phyloP scores from a whole-genome alignment of 1,284 basidiomycete genomes.

The Paramarasmius palmivorus region DNA sequence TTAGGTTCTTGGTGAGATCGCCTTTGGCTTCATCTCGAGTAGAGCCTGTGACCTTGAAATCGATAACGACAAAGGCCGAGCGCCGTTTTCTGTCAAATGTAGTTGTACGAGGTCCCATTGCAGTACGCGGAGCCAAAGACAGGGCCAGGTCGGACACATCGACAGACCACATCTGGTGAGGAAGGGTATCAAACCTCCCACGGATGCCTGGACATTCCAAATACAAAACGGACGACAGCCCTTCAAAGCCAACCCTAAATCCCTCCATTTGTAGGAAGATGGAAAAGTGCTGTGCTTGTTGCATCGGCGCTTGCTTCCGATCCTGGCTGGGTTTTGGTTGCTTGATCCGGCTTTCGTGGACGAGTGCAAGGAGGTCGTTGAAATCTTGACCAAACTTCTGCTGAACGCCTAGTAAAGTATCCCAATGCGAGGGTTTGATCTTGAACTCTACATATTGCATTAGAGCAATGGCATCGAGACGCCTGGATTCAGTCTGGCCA shows the following conservation, averaged over 20 bases:
- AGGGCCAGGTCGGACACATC: constrained; percentile 70
- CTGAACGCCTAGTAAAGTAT: constrained; percentile 76
- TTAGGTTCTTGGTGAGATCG: constrained; percentile 40
- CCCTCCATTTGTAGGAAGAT: constrained; percentile 71
- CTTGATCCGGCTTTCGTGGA: constrained; percentile 58
- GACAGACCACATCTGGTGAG: constrained; percentile 56
- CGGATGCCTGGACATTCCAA: constrained; percentile 74
- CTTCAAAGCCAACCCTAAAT: constrained; percentile 76
- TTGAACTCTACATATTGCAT: constrained; percentile 70
- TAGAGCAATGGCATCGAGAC: constrained; percentile 55
- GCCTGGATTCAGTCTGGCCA: constrained; percentile 50
- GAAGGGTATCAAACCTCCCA: constrained; percentile 53
- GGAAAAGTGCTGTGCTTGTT: constrained; percentile 34
- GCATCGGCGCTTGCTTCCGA: constrained; percentile 1
- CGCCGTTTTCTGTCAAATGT: constrained; percentile 61
- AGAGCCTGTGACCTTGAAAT: constrained; percentile 52
- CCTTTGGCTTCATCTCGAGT: constrained; percentile 27
- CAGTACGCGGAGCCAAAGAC: constrained; percentile 65
- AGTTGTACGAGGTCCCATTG: constrained; percentile 30
- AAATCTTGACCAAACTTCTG: constrained; percentile 87
- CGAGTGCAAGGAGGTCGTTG: constrained; percentile 70
- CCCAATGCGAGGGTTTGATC: constrained; percentile 79
- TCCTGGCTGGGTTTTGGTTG: constrained; percentile 19
- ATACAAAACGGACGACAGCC: constrained; percentile 67
- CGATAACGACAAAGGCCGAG: constrained; percentile 82